These are phyloP conservation scores for Ambispora gerdemannii DNA, from an alignment of 192 early-diverging fungal genomes.

Conservation along the genomic window DNA sequence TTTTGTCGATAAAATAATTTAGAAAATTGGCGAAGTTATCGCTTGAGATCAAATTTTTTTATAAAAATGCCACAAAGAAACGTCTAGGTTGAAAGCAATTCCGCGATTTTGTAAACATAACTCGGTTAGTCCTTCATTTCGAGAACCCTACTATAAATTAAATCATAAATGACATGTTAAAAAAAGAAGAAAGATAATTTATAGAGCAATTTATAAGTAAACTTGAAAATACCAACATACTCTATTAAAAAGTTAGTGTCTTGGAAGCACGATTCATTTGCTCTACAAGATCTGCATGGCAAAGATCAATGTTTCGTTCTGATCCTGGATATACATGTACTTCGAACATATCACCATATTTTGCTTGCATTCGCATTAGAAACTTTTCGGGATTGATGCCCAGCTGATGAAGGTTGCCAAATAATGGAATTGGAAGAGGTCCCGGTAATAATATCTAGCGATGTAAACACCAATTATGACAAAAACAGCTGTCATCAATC, in stretches of 20 bases:
- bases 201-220: too few species aligned
- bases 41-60: conserved; percentile 4
- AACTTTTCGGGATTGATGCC: neutral
- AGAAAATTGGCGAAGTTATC: neutral
- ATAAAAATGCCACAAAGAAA: conserved; percentile 14
- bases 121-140: neutral
- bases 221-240: too few species aligned
- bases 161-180: neutral
- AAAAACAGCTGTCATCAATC: too few species aligned
- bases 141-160: neutral
- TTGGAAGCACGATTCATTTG: conserved; percentile 1
- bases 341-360: conserved; percentile 26
- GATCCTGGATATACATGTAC: neutral
- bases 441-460: conserved; percentile 9
- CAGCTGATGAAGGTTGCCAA: neutral
- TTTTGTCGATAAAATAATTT: neutral
- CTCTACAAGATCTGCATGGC: conserved; percentile 4
- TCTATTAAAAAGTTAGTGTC: conserved; percentile 3
- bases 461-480: too few species aligned
- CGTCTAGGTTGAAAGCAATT: neutral
- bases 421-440: neutral
- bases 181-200: neutral
- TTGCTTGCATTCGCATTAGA: neutral
- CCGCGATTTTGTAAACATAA: neutral
- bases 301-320: conserved; percentile 9